Conservation (phyloP, 495 filamentous ascomycete genomes). For the Xylaria venustula region DNA sequence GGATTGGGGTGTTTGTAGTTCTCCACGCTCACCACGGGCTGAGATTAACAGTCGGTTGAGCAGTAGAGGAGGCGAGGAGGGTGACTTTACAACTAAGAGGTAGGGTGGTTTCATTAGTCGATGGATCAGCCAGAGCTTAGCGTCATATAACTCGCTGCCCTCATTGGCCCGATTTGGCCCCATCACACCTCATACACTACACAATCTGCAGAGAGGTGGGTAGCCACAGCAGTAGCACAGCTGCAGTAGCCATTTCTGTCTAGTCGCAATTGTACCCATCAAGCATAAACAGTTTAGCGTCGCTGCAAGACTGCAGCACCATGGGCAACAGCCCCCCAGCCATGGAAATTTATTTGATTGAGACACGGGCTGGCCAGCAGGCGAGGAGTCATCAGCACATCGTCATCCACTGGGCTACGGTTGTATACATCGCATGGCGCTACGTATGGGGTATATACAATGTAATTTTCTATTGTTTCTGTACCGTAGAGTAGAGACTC, state of each 20-base stretch:
- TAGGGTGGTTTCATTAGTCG: neutral
- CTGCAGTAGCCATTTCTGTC: neutral
- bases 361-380: neutral
- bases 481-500: no score
- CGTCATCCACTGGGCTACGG: neutral
- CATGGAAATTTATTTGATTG: neutral
- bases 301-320: neutral
- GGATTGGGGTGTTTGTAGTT: neutral
- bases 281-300: neutral
- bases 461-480: no score
- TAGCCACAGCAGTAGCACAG: neutral
- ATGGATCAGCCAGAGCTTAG: conserved; percentile 3
- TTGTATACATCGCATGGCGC: no score
- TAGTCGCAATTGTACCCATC: neutral
- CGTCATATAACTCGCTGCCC: neutral
- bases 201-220: conserved; percentile 1
- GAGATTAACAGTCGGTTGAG: neutral
- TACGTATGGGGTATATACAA: no score
- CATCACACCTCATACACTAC: neutral
- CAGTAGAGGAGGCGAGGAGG: neutral
- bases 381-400: conserved; percentile 14
- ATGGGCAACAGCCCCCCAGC: conserved; percentile 5
- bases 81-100: neutral
- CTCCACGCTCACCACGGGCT: neutral
- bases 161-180: neutral